Base-by-base conservation (phyloP, 1,139 yeast species). In the Diutina ranongensis region DNA sequence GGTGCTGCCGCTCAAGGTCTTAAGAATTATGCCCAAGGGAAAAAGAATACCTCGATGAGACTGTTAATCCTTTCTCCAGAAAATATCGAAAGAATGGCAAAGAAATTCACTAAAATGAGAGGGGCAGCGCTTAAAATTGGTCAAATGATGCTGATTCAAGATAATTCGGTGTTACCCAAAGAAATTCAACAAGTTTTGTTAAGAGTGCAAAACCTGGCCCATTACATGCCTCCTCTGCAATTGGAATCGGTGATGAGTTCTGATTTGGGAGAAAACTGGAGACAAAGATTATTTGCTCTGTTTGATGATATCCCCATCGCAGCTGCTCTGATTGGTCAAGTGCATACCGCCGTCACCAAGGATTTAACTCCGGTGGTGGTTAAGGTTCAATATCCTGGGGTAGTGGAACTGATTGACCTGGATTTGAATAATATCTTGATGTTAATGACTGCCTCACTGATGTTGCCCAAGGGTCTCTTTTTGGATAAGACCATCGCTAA, bases 301-400 rank as follows among this genome's bases (percentile, higher is more conserved):
- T 92, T 94, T 63, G 87, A 87, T 48, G 95, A 85, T 54, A 72
- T 83, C 22, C 98, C 99, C 2, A 77, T 92, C 49, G 98, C 98
- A 1, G 97, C 98, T 3, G 98, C 98, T 1, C 86, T 96, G 3
- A 92, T 92, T 55, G 97, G 98, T 2, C 97, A 92, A 62, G 98
- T 92, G 3, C 98, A 92, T 63, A 73, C 72, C 44, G 98, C 95
- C 1, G 80, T 77, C 10, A 71, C 94, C 19, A 68, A 66, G 46
- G 67, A 62, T 40, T 74, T 76, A 51, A 65, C 76, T n/a, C 77
- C 78, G 31, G 96, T 89, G 27, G 98, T 94, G n/a, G 95, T 92
- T 13, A 92, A 92, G 59, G 88, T 92, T 3, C 99, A 92, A 61
- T 92, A 92, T 57, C 99, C 99, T 0, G 98, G 98, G n/a, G 97